A percentile compares a stretch with the other conserved stretches of the same genome.
Conservation (phyloP, 1,139 yeast species). For the Suhomyces bokatorum region DNA sequence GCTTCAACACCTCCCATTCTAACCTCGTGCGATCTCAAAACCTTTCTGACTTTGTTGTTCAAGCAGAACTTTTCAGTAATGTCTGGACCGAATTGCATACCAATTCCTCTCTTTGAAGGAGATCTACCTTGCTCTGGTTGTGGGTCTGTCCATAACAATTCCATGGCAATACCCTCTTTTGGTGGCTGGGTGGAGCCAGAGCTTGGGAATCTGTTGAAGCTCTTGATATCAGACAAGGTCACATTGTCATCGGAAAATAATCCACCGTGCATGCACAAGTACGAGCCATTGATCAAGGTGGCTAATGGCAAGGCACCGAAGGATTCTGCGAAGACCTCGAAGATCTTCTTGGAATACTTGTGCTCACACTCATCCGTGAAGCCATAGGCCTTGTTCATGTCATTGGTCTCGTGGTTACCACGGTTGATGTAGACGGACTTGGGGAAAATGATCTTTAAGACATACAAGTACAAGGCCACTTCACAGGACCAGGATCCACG, state of each 20-base stretch:
- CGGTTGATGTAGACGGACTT: conserved; percentile 71
- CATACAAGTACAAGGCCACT: conserved; percentile 80
- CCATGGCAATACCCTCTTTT: conserved; percentile 91
- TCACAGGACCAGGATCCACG: conserved; percentile 99
- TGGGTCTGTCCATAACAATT: conserved; percentile 96
- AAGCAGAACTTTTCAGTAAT: conserved; percentile 79
- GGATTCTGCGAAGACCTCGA: conserved; percentile 81
- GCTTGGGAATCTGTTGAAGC: conserved; percentile 60
- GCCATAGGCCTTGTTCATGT: conserved; percentile 96
- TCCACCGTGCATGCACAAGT: conserved; percentile 95
- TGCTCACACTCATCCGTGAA: conserved; percentile 94
- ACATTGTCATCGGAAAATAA: conserved; percentile 76
- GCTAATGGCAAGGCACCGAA: conserved; percentile 88
- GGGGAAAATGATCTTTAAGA: conserved; percentile 81
- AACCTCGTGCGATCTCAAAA: conserved; percentile 93
- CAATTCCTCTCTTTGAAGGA: conserved; percentile 92
- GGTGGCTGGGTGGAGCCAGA: conserved; percentile 78
- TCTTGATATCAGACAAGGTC: conserved; percentile 70
- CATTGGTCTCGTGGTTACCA: conserved; percentile 96
- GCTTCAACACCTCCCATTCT: conserved; percentile 86
- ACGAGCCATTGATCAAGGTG: conserved; percentile 71
- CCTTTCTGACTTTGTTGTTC: conserved; percentile 67
- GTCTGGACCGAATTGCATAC: conserved; percentile 96
- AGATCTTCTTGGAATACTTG: conserved; percentile 82
- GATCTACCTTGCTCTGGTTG: conserved; percentile 76